phyloP scores from a whole-genome alignment of 2,329 filamentous ascomycete genomes.

The Phialophora macrospora region DNA sequence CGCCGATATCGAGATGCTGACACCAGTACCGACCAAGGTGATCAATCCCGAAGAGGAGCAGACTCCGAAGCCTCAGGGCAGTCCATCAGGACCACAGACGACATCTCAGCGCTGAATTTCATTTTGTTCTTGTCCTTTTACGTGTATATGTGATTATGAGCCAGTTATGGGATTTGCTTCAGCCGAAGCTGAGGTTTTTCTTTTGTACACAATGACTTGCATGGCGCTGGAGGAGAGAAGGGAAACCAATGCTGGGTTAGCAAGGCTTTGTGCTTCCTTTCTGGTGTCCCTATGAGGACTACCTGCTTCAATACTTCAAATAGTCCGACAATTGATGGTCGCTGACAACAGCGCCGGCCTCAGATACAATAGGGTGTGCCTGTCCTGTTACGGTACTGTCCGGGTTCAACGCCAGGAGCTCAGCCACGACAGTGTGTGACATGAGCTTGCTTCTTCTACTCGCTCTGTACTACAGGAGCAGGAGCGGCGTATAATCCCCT shows the following conservation, averaged over 20 bases:
- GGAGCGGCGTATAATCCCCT: too few species aligned
- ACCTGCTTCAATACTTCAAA: slow-evolving; percentile 11
- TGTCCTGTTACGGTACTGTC: not conserved
- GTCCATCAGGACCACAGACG: slow-evolving; percentile 19
- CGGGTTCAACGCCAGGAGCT: not conserved
- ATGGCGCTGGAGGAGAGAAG: slow-evolving; percentile 36
- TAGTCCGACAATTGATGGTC: slow-evolving; percentile 13
- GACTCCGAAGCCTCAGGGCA: slow-evolving; percentile 31
- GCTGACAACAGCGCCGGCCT: slow-evolving; percentile 3
- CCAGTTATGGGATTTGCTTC: slow-evolving; percentile 27
- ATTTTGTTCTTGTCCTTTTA: slow-evolving; percentile 25
- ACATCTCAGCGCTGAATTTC: slow-evolving; percentile 16
- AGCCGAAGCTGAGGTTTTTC: slow-evolving; percentile 24
- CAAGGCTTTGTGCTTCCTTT: slow-evolving; percentile 19
- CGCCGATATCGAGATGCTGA: slow-evolving; percentile 47
- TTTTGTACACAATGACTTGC: slow-evolving; percentile 35
- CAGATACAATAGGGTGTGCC: not conserved
- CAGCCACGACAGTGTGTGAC: too few species aligned
- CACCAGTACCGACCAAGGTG: slow-evolving; percentile 34
- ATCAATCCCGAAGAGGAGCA: slow-evolving; percentile 35
- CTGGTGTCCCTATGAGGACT: not conserved
- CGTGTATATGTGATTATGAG: slow-evolving; percentile 33
- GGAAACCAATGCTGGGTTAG: slow-evolving; percentile 3
- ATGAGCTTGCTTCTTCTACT: too few species aligned
- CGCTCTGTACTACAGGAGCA: too few species aligned